phyloP scores from a whole-genome alignment of 352 stramenopile genomes.

The Albugo laibachii region DNA sequence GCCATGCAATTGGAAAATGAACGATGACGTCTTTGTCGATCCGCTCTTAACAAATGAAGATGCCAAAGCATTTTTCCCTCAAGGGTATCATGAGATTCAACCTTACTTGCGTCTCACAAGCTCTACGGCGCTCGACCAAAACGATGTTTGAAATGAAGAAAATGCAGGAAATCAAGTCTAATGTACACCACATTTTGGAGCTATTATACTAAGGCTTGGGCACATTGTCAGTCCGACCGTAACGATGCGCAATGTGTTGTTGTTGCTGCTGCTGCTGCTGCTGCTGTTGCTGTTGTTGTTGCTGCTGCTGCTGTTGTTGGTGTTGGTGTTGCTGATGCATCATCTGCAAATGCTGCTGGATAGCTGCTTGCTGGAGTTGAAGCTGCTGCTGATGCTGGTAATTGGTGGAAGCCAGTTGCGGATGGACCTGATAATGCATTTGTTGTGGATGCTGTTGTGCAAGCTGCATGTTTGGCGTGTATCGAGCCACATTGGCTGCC shows the following conservation, averaged over 20 bases:
- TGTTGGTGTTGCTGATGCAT: slow-evolving; percentile 14
- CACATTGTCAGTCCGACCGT: neutral
- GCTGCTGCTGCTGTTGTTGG: slow-evolving; percentile 4
- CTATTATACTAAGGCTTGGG: too few species aligned
- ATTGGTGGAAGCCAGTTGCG: neutral
- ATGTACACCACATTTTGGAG: too few species aligned
- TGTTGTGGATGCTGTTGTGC: slow-evolving; percentile 17
- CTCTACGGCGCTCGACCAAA: slow-evolving; percentile 32
- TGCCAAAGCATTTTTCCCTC: slow-evolving; percentile 61
- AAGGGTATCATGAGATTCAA: slow-evolving; percentile 71
- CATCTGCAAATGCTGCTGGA: slow-evolving; percentile 11
- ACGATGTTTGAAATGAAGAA: slow-evolving; percentile 10
- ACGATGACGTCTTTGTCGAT: slow-evolving; percentile 72
- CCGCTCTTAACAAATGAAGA: slow-evolving; percentile 31
- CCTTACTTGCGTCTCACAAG: slow-evolving; percentile 54
- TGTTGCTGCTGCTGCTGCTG: slow-evolving; percentile 24
- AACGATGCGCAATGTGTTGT: slow-evolving; percentile 10
- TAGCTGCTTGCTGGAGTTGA: neutral
- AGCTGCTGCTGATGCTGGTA: neutral
- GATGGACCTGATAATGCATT: slow-evolving; percentile 5
- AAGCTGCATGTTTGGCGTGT: slow-evolving; percentile 53
- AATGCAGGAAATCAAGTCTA: neutral
- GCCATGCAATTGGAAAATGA: slow-evolving; percentile 72
- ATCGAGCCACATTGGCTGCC: slow-evolving; percentile 46
- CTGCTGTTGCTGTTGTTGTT: slow-evolving; percentile 17